A percentile compares a stretch with the other conserved stretches of the same genome.
These are phyloP conservation scores for Mycosphaerella arachidis DNA, from an alignment of 2,329 filamentous ascomycete species.

Conservation along the genomic window DNA sequence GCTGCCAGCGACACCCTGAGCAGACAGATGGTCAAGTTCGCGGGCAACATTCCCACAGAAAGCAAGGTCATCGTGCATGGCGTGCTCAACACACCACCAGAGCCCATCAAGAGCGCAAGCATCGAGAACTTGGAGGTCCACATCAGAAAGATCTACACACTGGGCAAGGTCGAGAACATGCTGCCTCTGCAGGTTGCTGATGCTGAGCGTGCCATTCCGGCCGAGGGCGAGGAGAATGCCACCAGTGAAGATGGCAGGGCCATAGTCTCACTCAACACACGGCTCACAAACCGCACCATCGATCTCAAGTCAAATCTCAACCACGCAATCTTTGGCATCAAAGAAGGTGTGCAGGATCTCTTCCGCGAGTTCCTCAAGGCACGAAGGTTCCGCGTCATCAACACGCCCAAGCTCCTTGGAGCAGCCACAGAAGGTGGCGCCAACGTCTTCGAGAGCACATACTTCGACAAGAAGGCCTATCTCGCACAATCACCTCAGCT, in stretches of 20 bases:
- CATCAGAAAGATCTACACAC: conserved; percentile 75
- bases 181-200: conserved; percentile 58
- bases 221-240: conserved; percentile 45
- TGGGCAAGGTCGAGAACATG: conserved; percentile 59
- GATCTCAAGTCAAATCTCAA: conserved; percentile 89
- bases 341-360: conserved; percentile 61
- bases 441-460: conserved; percentile 85
- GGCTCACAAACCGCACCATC: conserved; percentile 87
- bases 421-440: conserved; percentile 88
- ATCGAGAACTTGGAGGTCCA: conserved; percentile 81
- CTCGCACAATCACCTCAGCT: conserved; percentile 79
- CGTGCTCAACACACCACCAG: conserved; percentile 71
- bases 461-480: conserved; percentile 80
- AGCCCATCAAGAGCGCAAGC: conserved; percentile 82
- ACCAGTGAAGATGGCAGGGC: conserved; percentile 52
- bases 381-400: conserved; percentile 74
- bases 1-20: conserved; percentile 55
- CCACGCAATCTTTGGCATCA: conserved; percentile 76
- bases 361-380: conserved; percentile 76
- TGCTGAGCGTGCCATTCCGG: conserved; percentile 48
- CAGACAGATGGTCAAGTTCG: conserved; percentile 95
- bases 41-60: conserved; percentile 68
- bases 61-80: conserved; percentile 77
- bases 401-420: conserved; percentile 83
- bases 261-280: conserved; percentile 74